phyloP scores from a whole-genome alignment of 805 yeast genomes.

The Candida insectalens region DNA sequence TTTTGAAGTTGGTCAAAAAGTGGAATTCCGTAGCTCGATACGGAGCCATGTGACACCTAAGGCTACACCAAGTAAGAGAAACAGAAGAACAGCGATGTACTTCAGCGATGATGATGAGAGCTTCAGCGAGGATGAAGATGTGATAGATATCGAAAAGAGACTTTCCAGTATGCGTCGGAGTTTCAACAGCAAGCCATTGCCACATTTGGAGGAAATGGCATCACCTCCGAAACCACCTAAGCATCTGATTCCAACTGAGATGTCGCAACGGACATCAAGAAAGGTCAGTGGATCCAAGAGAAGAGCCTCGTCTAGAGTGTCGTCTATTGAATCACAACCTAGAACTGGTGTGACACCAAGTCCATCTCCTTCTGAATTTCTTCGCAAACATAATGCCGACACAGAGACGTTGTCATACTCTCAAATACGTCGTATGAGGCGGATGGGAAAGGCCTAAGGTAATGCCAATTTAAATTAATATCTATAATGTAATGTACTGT shows the following conservation, averaged over 20 bases:
- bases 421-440: slow-evolving; percentile 13
- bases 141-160: slow-evolving; percentile 4
- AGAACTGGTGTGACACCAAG: slow-evolving; percentile 6
- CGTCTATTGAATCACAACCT: neutral
- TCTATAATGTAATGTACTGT: too few relatives aligned
- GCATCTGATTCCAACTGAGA: slow-evolving; percentile 15
- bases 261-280: neutral
- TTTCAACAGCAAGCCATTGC: slow-evolving; percentile 6
- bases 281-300: neutral
- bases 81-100: neutral
- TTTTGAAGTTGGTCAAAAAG: slow-evolving; percentile 16
- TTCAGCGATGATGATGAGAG: neutral
- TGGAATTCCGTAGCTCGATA: slow-evolving; percentile 13
- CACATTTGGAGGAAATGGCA: slow-evolving; percentile 1
- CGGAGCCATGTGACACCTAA: slow-evolving; percentile 2
- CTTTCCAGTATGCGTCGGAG: slow-evolving; percentile 3
- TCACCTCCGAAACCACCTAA: slow-evolving; percentile 20
- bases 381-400: too few relatives aligned
- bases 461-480: too few relatives aligned
- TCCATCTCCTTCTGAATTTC: too few relatives aligned
- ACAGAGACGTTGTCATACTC: slow-evolving; percentile 11
- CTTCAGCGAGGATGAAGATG: slow-evolving; percentile 1
- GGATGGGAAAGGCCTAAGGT: too few relatives aligned
- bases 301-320: neutral
- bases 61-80: neutral